Base-by-base conservation (phyloP, 2,329 filamentous ascomycete genomes). In the Fusarium coicis region DNA sequence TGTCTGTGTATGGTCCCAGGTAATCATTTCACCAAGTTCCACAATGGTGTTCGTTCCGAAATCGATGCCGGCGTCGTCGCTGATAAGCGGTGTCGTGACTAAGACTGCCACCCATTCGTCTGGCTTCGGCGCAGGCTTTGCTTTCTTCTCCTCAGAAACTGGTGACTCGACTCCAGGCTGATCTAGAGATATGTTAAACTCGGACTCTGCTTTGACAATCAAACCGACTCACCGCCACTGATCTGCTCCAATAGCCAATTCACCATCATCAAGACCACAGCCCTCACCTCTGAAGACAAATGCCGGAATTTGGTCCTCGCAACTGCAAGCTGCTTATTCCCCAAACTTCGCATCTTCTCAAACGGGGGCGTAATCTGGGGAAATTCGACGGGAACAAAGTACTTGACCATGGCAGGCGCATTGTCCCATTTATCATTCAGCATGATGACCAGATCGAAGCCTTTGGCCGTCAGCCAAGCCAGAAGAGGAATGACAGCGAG, bases 351-450 rank as follows among this genome's bases (percentile, higher is more conserved):
- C 12, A 72, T 44, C 5, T 72, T 65, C 19, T 72, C 69, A 36
- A 54, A 72, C 0, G 69, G 69, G 19, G 69, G 68, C 7, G 43
- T 36, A 0, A 72, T 36, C 8, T 59, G 26, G 3, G 63, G 52
- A 15, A 70, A 54, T 2, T 57, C 42, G 15, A 72, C n/a, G 0
- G 66, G 66, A 30, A 69, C 50, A 53, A 69, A 72, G 19, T 72
- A 72, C 32, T 69, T 72, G 8, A 72, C 44, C 44, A 69, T 42
- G 2, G 57, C 16, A 3, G 69, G 69, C 6, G 40, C 58, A 28
- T 59, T 69, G 19, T 69, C 68, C 69, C 44, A 72, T n/a, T 43
- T 43, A 4, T 69, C 37, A 34, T 53, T 72, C n/a, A 69, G 34
- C 16, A 40, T 36, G 8, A 60, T 57, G 11, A 72, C n/a, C n/a